Base-by-base conservation (phyloP, 805 yeast species). In the Candida glaebosa region DNA sequence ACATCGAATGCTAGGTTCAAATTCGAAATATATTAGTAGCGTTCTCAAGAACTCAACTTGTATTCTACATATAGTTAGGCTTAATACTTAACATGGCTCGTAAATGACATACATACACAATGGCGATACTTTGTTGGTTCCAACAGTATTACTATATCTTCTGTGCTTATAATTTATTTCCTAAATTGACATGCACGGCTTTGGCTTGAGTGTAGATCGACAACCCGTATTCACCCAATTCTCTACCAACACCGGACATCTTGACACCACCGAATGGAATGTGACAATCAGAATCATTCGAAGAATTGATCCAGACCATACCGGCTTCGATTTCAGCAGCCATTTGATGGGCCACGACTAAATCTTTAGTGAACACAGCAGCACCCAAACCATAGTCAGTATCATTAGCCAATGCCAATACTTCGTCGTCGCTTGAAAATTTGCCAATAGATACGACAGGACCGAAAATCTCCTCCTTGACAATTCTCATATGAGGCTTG, bases 401-500 rank as follows among this genome's bases (percentile, higher is more conserved):
- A 52, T 76, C 78, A 61, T 87, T 87, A 50, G 95, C 95, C 45
- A 71, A 72, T 46, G 61, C 66, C 19, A 87, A 48, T 4, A 79
- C 95, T 55, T 87, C 90, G 38, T 78, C 83, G 49, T 80, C 84
- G 22, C 80, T 67, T 28, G 67, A 57, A 65, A 87, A 87, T 61
- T 76, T 78, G 43, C 82, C 78, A 26, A 84, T 70, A 5, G 80
- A 71, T 18, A 82, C 87, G 25, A 87, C 96, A 12, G 96, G 96
- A 15, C 96, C 96, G 61, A 87, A 87, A 44, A 87, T 86, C 64
- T 87, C 96, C 62, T 87, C 95, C 49, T 73, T 73, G 43, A 82
- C 84, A 38, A 87, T 77, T 45, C 75, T 69, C 78, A 82, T 81
- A 24, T 72, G 60, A 46, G 82, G 81, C 40, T 69, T 73, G 37